These are phyloP conservation scores for Petunia hybrid DNA, from an alignment of 305 asterid genomes.

Conservation along the genomic window DNA sequence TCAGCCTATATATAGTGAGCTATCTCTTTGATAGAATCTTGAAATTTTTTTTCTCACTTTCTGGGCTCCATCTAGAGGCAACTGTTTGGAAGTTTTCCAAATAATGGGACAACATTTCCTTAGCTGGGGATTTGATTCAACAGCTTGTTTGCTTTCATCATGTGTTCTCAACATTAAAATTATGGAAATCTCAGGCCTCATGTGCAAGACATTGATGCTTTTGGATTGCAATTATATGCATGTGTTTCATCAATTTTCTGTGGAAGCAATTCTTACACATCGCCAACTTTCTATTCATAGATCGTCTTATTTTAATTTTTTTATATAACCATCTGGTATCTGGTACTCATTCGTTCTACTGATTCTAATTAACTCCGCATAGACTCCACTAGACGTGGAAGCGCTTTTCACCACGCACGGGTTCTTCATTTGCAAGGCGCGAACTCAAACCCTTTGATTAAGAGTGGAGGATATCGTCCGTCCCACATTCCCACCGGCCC, in stretches of 20 bases:
- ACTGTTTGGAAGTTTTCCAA: conserved; percentile 40
- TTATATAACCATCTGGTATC: too few relatives aligned
- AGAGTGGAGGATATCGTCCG: too few relatives aligned
- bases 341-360: too few relatives aligned
- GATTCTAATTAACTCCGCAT: too few relatives aligned
- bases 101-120: conserved; percentile 45
- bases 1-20: conserved; percentile 32
- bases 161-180: conserved; percentile 29
- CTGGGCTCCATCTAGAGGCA: conserved; percentile 47
- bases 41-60: conserved; percentile 36
- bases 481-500: too few relatives aligned
- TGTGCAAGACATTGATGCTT: conserved; percentile 2
- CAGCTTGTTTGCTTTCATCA: conserved; percentile 36
- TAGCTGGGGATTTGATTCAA: conserved; percentile 47
- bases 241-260: background rate
- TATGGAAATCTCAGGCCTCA: background rate
- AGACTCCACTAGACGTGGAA: too few relatives aligned
- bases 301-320: too few relatives aligned
- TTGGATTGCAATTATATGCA: background rate
- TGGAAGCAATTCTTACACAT: background rate
- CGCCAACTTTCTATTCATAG: background rate
- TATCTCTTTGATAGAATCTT: conserved; percentile 39
- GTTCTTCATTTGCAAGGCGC: too few relatives aligned
- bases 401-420: too few relatives aligned
- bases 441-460: too few relatives aligned